These are phyloP conservation scores for Musa troglodytarum DNA, from an alignment of 176 grass and related monocot species.

Conservation along the genomic window DNA sequence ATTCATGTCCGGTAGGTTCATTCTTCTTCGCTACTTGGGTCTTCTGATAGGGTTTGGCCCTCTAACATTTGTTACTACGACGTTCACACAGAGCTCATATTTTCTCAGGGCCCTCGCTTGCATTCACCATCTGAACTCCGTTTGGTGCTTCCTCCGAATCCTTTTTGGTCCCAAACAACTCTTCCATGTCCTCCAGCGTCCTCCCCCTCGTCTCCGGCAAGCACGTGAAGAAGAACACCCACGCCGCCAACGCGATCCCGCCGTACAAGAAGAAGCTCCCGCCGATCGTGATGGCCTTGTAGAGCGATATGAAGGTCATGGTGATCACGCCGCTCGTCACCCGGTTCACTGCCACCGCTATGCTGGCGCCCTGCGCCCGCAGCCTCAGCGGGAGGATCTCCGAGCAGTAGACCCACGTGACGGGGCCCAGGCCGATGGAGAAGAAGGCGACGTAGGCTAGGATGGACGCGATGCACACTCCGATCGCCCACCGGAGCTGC, in stretches of 20 bases:
- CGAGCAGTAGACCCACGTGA: conserved; percentile 69
- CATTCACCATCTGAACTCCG: background rate
- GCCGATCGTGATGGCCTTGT: conserved; percentile 66
- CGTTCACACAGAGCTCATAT: too few species aligned
- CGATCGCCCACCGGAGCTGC: conserved; percentile 49
- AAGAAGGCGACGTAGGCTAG: conserved; percentile 68
- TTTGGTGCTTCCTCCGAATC: background rate
- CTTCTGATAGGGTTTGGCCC: too few species aligned
- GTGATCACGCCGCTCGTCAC: conserved; percentile 61
- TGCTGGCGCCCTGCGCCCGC: conserved; percentile 47
- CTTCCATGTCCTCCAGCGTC: conserved; percentile 53
- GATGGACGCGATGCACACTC: conserved; percentile 43
- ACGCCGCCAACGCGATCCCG: conserved; percentile 37
- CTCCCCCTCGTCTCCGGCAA: conserved; percentile 64
- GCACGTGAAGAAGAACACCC: conserved; percentile 59
- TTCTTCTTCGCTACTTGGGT: too few species aligned
- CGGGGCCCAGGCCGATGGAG: conserved; percentile 77
- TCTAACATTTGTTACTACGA: too few species aligned
- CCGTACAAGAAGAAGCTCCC: conserved; percentile 72
- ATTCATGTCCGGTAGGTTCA: too few species aligned
- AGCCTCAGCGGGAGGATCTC: conserved; percentile 76
- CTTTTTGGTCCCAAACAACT: conserved; percentile 41
- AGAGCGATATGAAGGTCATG: conserved; percentile 77
- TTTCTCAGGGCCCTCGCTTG: too few species aligned
- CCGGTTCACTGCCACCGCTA: conserved; percentile 59